A percentile compares a stretch with the other conserved stretches of the same genome.
Evolutionary conservation across 805 yeast species (phyloP).

Genomic region (Yamadazyma nakazawae): DNA sequence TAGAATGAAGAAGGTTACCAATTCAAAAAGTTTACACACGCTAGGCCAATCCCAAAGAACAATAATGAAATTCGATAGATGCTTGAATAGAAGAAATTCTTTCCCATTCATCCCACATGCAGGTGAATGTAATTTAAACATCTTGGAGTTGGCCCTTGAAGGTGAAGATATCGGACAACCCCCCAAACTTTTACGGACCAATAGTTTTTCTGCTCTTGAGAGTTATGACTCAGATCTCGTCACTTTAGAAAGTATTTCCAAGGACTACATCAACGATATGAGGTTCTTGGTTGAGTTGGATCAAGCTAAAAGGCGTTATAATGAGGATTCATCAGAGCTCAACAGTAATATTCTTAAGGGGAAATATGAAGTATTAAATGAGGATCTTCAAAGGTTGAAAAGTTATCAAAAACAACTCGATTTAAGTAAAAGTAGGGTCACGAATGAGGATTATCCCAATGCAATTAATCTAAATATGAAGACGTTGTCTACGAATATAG

Average conservation of each 20-base stretch:
- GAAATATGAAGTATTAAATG: slow-evolving; percentile 25
- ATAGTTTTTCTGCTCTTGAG: slow-evolving; percentile 9
- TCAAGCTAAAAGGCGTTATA: slow-evolving; percentile 13
- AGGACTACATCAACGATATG: slow-evolving; percentile 9
- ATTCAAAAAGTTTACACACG: neutral
- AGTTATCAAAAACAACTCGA: slow-evolving; percentile 26
- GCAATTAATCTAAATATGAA: slow-evolving; percentile 27
- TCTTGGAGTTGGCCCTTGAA: slow-evolving; percentile 11
- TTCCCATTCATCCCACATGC: slow-evolving; percentile 20
- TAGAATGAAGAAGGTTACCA: slow-evolving; percentile 1
- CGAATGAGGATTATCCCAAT: slow-evolving; percentile 28
- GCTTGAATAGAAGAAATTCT: slow-evolving; percentile 34
- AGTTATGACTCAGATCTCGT: slow-evolving; percentile 18
- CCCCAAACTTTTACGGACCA: neutral
- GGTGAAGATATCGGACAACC: slow-evolving; percentile 1
- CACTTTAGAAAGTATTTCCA: slow-evolving; percentile 9
- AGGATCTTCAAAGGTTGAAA: slow-evolving; percentile 28
- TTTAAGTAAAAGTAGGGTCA: slow-evolving; percentile 19
- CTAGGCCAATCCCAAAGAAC: neutral
- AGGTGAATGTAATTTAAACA: slow-evolving; percentile 12
- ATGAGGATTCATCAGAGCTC: slow-evolving; percentile 7
- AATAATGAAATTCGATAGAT: neutral
- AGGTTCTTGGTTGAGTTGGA: slow-evolving; percentile 20
- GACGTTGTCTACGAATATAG: slow-evolving; percentile 32
- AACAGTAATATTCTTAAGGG: slow-evolving; percentile 16